A percentile compares a stretch with the other conserved stretches of the same genome.
phyloP scores from a whole-genome alignment of 768 basidiomycete species.

The Baorangia bicolor region DNA sequence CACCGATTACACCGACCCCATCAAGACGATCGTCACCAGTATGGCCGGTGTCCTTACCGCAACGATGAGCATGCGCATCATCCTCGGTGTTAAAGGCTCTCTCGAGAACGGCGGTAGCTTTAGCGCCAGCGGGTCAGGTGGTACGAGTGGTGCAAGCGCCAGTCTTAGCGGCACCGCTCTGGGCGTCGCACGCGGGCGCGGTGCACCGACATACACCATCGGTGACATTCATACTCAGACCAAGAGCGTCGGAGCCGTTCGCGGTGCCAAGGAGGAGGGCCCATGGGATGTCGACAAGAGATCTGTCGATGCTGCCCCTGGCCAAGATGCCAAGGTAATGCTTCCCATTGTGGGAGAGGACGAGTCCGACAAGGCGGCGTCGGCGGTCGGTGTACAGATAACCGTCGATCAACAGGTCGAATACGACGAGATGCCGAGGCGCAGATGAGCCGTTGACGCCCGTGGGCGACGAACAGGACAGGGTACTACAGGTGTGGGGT shows the following conservation, averaged over 20 bases:
- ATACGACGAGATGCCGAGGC: constrained; percentile 38
- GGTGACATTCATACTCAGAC: constrained; percentile 52
- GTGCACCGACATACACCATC: constrained; percentile 38
- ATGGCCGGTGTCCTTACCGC: constrained; percentile 87
- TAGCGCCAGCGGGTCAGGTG: constrained; percentile 47
- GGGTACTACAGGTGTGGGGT: too few relatives aligned
- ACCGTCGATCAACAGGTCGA: constrained; percentile 58
- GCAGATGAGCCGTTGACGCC: constrained; percentile 8
- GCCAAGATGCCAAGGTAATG: constrained; percentile 36
- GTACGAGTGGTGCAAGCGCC: constrained; percentile 49
- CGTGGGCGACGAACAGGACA: background rate
- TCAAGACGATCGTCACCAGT: constrained; percentile 80
- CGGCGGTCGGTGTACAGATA: constrained; percentile 51
- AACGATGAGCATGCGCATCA: constrained; percentile 85
- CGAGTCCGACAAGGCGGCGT: constrained; percentile 19
- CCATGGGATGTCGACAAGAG: constrained; percentile 37
- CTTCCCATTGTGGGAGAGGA: constrained; percentile 36
- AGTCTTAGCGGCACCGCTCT: constrained; percentile 28
- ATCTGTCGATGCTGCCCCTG: constrained; percentile 37
- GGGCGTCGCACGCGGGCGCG: constrained; percentile 28
- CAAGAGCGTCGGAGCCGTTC: constrained; percentile 48
- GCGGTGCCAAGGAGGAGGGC: constrained; percentile 39
- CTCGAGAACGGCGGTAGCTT: constrained; percentile 73
- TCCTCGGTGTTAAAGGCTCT: constrained; percentile 77
- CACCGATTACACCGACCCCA: constrained; percentile 56